phyloP scores from a whole-genome alignment of 345 rosid genomes.

The Hibiscus trionum region DNA sequence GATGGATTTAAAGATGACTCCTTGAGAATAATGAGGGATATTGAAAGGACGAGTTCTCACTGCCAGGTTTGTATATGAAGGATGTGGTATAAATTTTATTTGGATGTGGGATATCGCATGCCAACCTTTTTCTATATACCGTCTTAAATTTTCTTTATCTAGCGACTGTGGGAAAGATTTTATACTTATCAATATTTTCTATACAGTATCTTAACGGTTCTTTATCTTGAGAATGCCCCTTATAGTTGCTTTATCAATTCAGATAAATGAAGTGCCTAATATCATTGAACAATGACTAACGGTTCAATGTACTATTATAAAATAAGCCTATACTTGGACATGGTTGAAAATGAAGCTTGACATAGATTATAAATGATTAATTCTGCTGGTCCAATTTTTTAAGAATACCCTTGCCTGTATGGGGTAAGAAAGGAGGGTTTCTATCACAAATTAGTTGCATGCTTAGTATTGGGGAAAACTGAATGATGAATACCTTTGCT shows the following conservation, averaged over 20 bases:
- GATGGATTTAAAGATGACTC: conserved; percentile 94
- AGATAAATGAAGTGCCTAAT: background rate
- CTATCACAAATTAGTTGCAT: background rate
- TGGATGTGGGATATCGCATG: background rate
- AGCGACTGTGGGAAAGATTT: background rate
- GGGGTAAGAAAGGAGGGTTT: background rate
- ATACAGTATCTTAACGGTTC: background rate
- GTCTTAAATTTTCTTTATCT: background rate
- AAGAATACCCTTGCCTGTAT: background rate
- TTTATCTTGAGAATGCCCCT: background rate
- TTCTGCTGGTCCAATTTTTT: background rate
- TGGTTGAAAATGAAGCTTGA: background rate
- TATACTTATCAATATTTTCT: background rate
- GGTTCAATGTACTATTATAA: background rate
- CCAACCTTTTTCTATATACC: background rate
- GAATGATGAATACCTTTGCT: background rate
- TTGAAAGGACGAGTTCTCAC: conserved; percentile 37
- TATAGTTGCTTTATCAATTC: background rate
- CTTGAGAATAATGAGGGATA: conserved; percentile 74
- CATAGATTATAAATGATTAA: background rate
- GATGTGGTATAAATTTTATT: background rate
- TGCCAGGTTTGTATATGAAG: conserved; percentile 56
- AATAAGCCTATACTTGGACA: background rate
- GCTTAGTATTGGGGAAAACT: background rate
- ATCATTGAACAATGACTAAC: background rate